Evolutionary conservation across 2,329 filamentous ascomycete genomes (phyloP).

Genomic region (Daldinia eschscholtzii): DNA sequence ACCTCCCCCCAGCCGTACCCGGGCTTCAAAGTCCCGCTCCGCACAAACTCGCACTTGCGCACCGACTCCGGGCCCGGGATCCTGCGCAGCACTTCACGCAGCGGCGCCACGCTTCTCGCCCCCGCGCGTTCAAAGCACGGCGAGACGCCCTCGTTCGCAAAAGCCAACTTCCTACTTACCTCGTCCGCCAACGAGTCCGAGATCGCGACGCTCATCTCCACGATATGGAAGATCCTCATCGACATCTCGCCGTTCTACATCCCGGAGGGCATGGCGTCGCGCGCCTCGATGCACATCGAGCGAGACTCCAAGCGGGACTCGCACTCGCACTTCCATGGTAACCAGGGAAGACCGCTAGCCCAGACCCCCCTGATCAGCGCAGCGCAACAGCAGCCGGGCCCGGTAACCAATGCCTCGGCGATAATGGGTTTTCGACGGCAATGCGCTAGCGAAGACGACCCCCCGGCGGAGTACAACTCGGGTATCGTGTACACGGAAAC

Average conservation of each 20-base stretch:
- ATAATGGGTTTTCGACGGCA: slow-evolving; percentile 45
- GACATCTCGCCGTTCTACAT: slow-evolving; percentile 62
- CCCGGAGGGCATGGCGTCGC: slow-evolving; percentile 52
- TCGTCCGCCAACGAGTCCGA: slow-evolving; percentile 67
- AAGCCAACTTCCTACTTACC: slow-evolving; percentile 69
- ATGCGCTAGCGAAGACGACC: not conserved
- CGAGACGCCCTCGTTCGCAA: slow-evolving; percentile 57
- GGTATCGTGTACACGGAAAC: slow-evolving; percentile 23
- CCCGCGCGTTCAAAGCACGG: slow-evolving; percentile 18
- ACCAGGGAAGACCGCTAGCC: slow-evolving; percentile 22
- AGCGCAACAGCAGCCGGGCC: slow-evolving; percentile 42
- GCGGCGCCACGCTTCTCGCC: slow-evolving; percentile 34
- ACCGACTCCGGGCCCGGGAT: slow-evolving; percentile 25
- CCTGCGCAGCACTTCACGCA: slow-evolving; percentile 12
- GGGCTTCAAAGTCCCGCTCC: slow-evolving; percentile 26
- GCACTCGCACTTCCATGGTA: not conserved
- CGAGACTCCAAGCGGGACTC: not conserved
- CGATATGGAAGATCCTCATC: slow-evolving; percentile 64
- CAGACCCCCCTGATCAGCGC: slow-evolving; percentile 42
- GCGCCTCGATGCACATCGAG: not conserved
- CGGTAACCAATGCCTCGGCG: slow-evolving; percentile 43
- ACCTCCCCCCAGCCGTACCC: slow-evolving; percentile 49
- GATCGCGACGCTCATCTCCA: slow-evolving; percentile 65
- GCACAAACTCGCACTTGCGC: slow-evolving; percentile 39
- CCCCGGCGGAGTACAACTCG: slow-evolving; percentile 42